phyloP scores from a whole-genome alignment of 2,329 filamentous ascomycete genomes.

The Pseudogymnoascus sp. region DNA sequence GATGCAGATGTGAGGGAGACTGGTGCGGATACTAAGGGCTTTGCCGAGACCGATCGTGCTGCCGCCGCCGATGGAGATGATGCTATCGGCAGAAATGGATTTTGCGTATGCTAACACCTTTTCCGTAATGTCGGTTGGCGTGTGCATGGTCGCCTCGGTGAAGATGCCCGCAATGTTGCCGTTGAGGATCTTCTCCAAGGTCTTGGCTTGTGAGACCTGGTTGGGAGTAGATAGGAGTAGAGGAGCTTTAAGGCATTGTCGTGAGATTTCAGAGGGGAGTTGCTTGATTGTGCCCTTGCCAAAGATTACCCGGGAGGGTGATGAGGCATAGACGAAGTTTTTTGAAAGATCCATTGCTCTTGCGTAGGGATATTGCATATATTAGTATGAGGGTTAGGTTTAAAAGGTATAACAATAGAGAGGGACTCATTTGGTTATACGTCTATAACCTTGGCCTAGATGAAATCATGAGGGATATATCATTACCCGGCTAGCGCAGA shows the following conservation, averaged over 20 bases:
- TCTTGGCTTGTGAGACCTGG: constrained; percentile 40
- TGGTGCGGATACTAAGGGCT: constrained; percentile 46
- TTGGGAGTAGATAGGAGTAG: constrained; percentile 49
- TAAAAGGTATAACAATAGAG: background rate
- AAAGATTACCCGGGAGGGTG: constrained; percentile 49
- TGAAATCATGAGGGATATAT: background rate
- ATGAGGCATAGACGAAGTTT: constrained; percentile 46
- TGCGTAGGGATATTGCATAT: background rate
- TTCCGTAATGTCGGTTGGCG: constrained; percentile 50
- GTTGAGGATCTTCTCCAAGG: constrained; percentile 38
- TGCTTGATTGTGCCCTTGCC: constrained; percentile 48
- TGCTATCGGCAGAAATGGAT: constrained; percentile 41
- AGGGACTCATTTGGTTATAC: background rate
- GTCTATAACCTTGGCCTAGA: background rate
- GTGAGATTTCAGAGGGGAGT: constrained; percentile 35
- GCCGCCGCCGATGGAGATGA: constrained; percentile 56
- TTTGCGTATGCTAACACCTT: constrained; percentile 43
- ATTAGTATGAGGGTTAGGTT: background rate
- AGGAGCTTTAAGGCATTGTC: constrained; percentile 42
- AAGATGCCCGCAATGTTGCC: constrained; percentile 43
- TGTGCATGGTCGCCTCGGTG: constrained; percentile 55
- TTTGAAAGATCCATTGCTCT: constrained; percentile 16
- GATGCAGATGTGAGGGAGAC: constrained; percentile 50
- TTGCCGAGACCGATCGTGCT: constrained; percentile 58
- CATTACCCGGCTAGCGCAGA: background rate